Conservation (phyloP, 2,329 filamentous ascomycete genomes). For the Aspergillus sp. region DNA sequence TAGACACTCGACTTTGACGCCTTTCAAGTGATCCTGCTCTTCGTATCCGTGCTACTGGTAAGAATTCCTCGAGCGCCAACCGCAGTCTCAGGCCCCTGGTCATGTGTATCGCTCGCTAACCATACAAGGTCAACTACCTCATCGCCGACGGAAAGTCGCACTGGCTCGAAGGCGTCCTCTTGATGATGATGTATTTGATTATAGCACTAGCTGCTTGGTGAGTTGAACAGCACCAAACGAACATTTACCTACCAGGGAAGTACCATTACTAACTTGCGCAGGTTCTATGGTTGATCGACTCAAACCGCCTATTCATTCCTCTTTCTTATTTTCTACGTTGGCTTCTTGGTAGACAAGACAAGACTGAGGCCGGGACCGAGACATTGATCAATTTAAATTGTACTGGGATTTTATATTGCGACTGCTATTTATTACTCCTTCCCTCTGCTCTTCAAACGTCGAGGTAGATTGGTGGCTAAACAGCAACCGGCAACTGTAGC, state of each 20-base stretch:
- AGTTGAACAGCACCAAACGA: constrained; percentile 17
- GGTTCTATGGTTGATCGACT: background rate
- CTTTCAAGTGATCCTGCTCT: constrained; percentile 76
- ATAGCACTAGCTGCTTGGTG: constrained; percentile 65
- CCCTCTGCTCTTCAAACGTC: background rate
- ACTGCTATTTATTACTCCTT: background rate
- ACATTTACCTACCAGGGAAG: background rate
- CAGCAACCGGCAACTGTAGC: background rate
- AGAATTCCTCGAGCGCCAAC: constrained; percentile 8
- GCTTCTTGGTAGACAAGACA: background rate
- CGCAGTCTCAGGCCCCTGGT: background rate
- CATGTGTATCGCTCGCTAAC: constrained; percentile 11
- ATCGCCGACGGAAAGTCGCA: constrained; percentile 64
- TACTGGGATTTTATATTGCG: background rate
- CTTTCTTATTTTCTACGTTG: background rate
- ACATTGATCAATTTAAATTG: background rate
- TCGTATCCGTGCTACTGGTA: constrained; percentile 57
- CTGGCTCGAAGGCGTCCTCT: constrained; percentile 64
- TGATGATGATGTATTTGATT: constrained; percentile 65
- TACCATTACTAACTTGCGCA: background rate
- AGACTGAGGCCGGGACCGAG: background rate
- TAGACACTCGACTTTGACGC: constrained; percentile 78
- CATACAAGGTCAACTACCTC: constrained; percentile 61
- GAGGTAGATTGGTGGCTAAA: background rate
- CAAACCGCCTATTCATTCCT: background rate